Evolutionary conservation across 1,284 basidiomycete species (phyloP).

Genomic region (Cutaneotrichosporon dermatis): DNA sequence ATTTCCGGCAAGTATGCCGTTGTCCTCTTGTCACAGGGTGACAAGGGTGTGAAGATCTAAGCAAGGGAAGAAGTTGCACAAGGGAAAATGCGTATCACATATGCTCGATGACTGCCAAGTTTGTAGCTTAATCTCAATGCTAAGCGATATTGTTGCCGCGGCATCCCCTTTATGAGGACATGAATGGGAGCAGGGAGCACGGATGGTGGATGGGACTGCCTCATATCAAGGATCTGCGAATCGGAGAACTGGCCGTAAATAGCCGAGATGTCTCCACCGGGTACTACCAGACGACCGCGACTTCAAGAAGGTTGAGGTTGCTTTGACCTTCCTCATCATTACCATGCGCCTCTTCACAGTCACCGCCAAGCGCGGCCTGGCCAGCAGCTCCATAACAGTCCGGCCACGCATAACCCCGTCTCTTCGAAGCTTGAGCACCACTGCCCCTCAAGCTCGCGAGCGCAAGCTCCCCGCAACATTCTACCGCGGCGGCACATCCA

Average conservation of each 20-base stretch:
- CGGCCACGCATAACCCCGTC: neutral
- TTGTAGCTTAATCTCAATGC: slow-evolving; percentile 1
- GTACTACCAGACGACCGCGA: too few species aligned
- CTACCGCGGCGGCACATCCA: slow-evolving; percentile 68
- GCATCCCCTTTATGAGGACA: too few species aligned
- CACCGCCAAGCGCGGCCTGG: neutral
- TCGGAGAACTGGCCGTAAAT: too few species aligned
- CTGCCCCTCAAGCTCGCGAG: neutral
- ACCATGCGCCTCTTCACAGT: neutral
- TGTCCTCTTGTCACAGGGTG: neutral
- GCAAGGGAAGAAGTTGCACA: neutral
- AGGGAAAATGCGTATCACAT: neutral
- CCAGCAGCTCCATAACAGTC: too few species aligned
- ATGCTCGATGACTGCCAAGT: neutral
- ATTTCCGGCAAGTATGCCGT: slow-evolving; percentile 84
- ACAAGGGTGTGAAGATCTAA: slow-evolving; percentile 1
- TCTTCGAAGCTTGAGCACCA: neutral
- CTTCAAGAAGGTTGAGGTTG: too few species aligned
- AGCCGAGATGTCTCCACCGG: too few species aligned
- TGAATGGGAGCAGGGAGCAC: too few species aligned
- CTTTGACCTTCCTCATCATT: neutral
- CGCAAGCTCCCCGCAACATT: slow-evolving; percentile 12
- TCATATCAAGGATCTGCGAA: too few species aligned
- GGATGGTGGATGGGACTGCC: too few species aligned
- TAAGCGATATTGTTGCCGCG: neutral